Conservation (phyloP, 345 rosid genomes). For the Arabis alpina region DNA sequence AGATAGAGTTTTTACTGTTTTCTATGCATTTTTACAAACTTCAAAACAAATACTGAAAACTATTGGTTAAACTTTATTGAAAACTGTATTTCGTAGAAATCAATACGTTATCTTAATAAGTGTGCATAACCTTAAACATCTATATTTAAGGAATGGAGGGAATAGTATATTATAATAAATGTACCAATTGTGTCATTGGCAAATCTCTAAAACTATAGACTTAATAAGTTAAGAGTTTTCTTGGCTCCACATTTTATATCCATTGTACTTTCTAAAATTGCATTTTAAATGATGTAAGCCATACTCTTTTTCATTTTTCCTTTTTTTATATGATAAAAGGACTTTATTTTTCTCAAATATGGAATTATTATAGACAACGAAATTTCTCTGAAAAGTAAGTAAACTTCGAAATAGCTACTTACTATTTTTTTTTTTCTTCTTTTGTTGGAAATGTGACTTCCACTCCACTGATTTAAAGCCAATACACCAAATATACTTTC, state of each 20-base stretch:
- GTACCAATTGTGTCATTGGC: too few relatives aligned
- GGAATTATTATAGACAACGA: conserved; percentile 15
- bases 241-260: background rate
- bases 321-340: background rate
- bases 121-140: too few relatives aligned
- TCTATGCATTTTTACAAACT: too few relatives aligned
- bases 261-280: background rate
- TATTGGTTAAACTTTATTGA: too few relatives aligned
- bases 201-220: too few relatives aligned
- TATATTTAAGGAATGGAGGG: too few relatives aligned
- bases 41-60: too few relatives aligned
- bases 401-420: background rate
- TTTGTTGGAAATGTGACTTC: conserved; percentile 47
- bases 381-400: conserved; percentile 5
- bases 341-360: background rate
- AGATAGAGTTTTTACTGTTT: too few relatives aligned
- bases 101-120: too few relatives aligned
- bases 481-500: conserved; percentile 35
- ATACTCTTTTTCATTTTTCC: background rate
- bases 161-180: too few relatives aligned
- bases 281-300: background rate
- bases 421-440: background rate
- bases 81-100: too few relatives aligned
- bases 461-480: conserved; percentile 42
- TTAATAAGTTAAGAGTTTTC: background rate